phyloP scores from a whole-genome alignment of 805 yeast genomes.

The Barnettozyma siamensis region DNA sequence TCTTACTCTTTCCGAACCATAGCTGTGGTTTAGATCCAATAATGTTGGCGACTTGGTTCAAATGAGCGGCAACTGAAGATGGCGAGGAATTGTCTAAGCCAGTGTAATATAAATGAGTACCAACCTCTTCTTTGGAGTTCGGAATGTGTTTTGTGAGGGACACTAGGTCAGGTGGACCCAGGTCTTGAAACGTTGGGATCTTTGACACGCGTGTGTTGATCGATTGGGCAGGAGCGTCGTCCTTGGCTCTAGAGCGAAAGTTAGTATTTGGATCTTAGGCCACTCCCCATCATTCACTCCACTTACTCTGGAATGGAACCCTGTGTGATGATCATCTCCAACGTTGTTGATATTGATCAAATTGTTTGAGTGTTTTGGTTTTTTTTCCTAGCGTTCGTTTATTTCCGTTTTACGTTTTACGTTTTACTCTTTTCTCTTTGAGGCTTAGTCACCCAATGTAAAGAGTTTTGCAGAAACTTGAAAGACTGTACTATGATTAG shows the following conservation, averaged over 20 bases:
- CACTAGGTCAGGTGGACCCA: constrained; percentile 75
- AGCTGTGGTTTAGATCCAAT: constrained; percentile 58
- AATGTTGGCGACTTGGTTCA: constrained; percentile 61
- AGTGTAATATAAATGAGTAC: constrained; percentile 67
- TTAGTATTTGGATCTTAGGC: constrained; percentile 12
- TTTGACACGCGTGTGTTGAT: constrained; percentile 59
- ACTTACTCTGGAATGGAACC: constrained; percentile 61
- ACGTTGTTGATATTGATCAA: too few relatives aligned
- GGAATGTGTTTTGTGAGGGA: constrained; percentile 49
- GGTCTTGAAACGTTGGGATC: constrained; percentile 51
- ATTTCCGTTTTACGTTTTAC: too few relatives aligned
- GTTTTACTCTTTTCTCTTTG: too few relatives aligned
- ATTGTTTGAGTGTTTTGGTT: too few relatives aligned
- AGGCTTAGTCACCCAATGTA: too few relatives aligned
- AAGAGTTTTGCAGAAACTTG: too few relatives aligned
- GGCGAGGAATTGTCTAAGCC: constrained; percentile 75
- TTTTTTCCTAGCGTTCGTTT: too few relatives aligned
- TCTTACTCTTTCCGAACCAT: constrained; percentile 75
- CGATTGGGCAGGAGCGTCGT: constrained; percentile 53
- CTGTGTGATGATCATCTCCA: constrained; percentile 36
- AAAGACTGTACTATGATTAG: too few relatives aligned
- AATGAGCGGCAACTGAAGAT: constrained; percentile 71
- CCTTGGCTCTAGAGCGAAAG: constrained; percentile 40
- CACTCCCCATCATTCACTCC: too few relatives aligned
- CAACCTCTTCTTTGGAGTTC: constrained; percentile 41